Base-by-base conservation (phyloP, 2,329 filamentous ascomycete genomes). In the Grosmannia penicillata region DNA sequence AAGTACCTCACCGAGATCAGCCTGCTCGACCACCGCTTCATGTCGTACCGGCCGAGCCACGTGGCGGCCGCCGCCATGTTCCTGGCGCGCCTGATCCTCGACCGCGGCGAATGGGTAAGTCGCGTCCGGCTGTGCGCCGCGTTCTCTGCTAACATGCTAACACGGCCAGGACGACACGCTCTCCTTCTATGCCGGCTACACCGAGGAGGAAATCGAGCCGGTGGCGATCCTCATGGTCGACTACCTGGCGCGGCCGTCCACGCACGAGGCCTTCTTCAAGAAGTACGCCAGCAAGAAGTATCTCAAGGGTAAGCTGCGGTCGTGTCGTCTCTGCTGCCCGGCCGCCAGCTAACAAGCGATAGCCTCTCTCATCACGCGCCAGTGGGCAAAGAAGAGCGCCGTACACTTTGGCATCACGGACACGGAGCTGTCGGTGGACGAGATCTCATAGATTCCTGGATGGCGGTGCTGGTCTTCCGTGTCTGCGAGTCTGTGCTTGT, bases 251-350 rank as follows among this genome's bases (percentile, higher is more conserved):
- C 78, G 83, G 11, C 91, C 89, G 21, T 82, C 95, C 38, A 74
- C 79, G 31, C 91, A 98, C 54, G 89, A 96, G 57, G 93, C 91
- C 27, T 95, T 98, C 70, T 96, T 95, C 72, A 94, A 93, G 74
- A 98, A 98, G 63, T 98, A 98, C 58, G 91, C 91, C 40, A 93
- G 85, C 74, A 98, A 96, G 70, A 95, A 94, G 64, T 98, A 96
- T 64, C 66, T 96, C 52, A 98, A 98, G 68, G 87, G 89, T 94
- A 76, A 63, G 71, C 51, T 41, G 18, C 22, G 23, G 14, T 25
- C 17, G 4, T 4, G 11, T 9, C 19, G 5, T 11, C 21, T 21
- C 22, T 9, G 4, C 18, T n/a, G n/a, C n/a, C n/a, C n/a, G n/a
- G n/a, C n/a, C n/a, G n/a, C n/a, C n/a, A n/a, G n/a, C n/a, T n/a